These are phyloP conservation scores for Cyberlindnera subsufficiens DNA, from an alignment of 805 yeast species.

Conservation along the genomic window DNA sequence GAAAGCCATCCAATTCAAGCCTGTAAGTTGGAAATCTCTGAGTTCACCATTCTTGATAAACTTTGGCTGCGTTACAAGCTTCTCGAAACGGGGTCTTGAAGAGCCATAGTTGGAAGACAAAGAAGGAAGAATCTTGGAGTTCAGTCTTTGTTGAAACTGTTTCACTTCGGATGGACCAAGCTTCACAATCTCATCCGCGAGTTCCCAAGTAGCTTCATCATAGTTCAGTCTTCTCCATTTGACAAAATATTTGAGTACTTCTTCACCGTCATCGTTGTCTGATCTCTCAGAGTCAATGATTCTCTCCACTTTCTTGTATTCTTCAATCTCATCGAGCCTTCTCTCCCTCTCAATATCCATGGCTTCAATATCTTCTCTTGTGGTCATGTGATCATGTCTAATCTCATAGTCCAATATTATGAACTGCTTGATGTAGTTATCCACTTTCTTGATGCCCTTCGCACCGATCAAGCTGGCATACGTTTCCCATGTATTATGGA, in stretches of 20 bases:
- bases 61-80: conserved; percentile 77
- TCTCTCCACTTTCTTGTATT: conserved; percentile 82
- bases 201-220: conserved; percentile 97
- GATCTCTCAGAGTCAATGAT: conserved; percentile 81
- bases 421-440: conserved; percentile 79
- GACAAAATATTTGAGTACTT: conserved; percentile 73
- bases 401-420: conserved; percentile 71
- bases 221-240: conserved; percentile 93
- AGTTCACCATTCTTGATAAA: conserved; percentile 87
- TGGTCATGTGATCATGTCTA: conserved; percentile 72
- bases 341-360: conserved; percentile 90
- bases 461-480: conserved; percentile 40
- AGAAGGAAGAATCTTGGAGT: conserved; percentile 80
- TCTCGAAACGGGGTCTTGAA: conserved; percentile 84
- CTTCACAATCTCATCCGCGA: conserved; percentile 79
- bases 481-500: conserved; percentile 93
- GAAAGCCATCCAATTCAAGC: conserved; percentile 99
- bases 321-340: conserved; percentile 74
- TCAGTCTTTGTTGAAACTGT: conserved; percentile 72
- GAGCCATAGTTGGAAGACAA: conserved; percentile 70
- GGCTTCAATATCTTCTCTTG: conserved; percentile 87
- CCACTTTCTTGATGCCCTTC: conserved; percentile 81
- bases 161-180: conserved; percentile 80
- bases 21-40: conserved; percentile 96
- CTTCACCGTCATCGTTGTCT: conserved; percentile 50